These are phyloP conservation scores for Sanghuangporus weigelae DNA, from an alignment of 1,284 basidiomycete genomes.

Conservation along the genomic window DNA sequence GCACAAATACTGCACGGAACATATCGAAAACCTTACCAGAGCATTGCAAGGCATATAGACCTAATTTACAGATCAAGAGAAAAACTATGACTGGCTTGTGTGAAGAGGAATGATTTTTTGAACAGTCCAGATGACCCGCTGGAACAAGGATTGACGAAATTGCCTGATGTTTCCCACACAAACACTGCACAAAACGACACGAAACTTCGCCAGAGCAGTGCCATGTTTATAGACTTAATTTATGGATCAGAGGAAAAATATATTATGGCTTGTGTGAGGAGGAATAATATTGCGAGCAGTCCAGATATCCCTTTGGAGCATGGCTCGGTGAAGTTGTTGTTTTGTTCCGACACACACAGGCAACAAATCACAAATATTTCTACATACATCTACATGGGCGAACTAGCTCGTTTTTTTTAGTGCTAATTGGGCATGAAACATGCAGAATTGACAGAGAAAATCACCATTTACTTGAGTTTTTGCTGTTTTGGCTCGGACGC, in stretches of 20 bases:
- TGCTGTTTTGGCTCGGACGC: not conserved
- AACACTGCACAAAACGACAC: not conserved
- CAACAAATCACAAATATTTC: not conserved
- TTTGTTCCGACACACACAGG: not conserved
- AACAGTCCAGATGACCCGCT: not conserved
- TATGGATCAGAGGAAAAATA: not conserved
- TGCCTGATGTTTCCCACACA: not conserved
- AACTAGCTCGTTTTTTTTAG: no score
- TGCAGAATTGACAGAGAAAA: no score
- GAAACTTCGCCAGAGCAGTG: not conserved
- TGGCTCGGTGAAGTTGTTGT: not conserved
- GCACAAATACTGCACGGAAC: not conserved
- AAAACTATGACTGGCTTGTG: not conserved
- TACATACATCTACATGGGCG: no score
- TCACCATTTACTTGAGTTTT: no score
- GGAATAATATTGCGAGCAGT: not conserved
- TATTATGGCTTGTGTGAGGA: not conserved
- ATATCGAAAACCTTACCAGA: not conserved
- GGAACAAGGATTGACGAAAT: not conserved
- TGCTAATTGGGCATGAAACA: no score
- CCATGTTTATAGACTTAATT: not conserved
- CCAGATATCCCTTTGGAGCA: not conserved
- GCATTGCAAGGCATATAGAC: not conserved
- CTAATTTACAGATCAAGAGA: not conserved
- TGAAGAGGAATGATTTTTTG: not conserved